These are phyloP conservation scores for Aspergillus carlsbadensis DNA, from an alignment of 495 filamentous ascomycete genomes.

Conservation along the genomic window DNA sequence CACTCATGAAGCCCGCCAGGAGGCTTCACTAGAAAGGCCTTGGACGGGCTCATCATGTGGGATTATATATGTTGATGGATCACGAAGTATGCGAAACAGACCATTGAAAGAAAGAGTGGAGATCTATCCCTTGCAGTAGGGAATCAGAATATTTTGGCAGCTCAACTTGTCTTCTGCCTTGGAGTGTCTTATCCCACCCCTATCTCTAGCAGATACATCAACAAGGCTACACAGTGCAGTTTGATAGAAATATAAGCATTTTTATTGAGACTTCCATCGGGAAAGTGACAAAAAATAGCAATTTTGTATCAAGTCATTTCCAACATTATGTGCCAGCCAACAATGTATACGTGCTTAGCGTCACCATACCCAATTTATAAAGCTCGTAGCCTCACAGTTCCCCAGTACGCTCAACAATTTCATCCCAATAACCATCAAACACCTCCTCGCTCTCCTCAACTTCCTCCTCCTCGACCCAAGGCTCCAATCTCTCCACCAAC, in stretches of 20 bases:
- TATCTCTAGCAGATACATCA: not conserved
- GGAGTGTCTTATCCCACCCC: not conserved
- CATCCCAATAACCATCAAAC: not conserved
- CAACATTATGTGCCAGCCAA: not conserved
- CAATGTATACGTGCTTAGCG: not conserved
- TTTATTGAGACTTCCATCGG: not conserved
- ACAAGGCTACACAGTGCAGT: not conserved
- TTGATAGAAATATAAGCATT: not conserved
- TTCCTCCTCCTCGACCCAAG: slow-evolving; percentile 35
- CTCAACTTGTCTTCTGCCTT: slow-evolving; percentile 9
- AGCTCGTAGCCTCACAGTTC: not conserved
- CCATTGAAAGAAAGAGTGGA: too few species aligned
- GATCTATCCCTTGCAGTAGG: too few species aligned
- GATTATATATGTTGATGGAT: slow-evolving; percentile 16
- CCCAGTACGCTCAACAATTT: not conserved
- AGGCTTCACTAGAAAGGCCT: slow-evolving; percentile 36
- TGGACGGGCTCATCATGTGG: not conserved
- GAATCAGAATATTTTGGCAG: not conserved
- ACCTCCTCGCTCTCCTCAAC: slow-evolving; percentile 1
- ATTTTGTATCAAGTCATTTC: not conserved
- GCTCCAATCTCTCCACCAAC: slow-evolving; percentile 55
- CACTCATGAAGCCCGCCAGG: slow-evolving; percentile 61
- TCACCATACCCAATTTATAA: too few species aligned
- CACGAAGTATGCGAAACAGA: not conserved
- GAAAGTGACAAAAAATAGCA: not conserved